Conservation (phyloP, 1,284 basidiomycete genomes). For the Tremellales sp. region DNA sequence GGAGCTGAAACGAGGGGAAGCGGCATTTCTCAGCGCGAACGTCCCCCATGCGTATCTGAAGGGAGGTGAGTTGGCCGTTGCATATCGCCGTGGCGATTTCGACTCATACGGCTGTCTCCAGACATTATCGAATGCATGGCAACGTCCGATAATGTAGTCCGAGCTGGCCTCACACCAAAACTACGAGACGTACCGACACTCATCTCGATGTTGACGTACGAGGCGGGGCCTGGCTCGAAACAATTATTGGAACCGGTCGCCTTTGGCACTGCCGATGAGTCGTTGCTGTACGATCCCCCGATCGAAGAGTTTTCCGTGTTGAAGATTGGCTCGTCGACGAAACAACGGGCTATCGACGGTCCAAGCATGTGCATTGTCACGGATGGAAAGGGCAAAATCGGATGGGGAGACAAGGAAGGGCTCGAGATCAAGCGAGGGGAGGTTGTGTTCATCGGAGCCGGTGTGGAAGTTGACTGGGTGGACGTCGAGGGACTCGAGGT, state of each 20-base stretch:
- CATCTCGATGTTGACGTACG: conserved; percentile 82
- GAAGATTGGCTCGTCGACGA: conserved; percentile 56
- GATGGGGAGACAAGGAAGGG: conserved; percentile 40
- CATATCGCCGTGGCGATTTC: background rate
- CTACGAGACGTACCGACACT: conserved; percentile 89
- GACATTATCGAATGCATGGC: conserved; percentile 99
- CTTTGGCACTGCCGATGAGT: conserved; percentile 48
- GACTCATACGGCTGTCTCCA: conserved; percentile 40
- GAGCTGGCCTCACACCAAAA: conserved; percentile 96
- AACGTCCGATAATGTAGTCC: conserved; percentile 97
- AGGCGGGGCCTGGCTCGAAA: conserved; percentile 61
- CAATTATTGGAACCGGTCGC: conserved; percentile 64
- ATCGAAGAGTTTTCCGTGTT: conserved; percentile 91
- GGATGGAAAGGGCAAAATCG: conserved; percentile 58
- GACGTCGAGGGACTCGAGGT: conserved; percentile 53
- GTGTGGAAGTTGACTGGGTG: conserved; percentile 56
- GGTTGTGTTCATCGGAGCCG: conserved; percentile 81
- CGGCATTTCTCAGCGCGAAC: conserved; percentile 91
- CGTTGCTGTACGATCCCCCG: conserved; percentile 84
- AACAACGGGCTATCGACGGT: conserved; percentile 63
- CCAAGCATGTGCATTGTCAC: conserved; percentile 81
- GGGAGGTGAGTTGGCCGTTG: conserved; percentile 60
- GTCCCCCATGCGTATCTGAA: conserved; percentile 96
- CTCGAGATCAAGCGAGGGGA: conserved; percentile 63
- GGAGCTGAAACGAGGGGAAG: conserved; percentile 73